Evolutionary conservation across 176 grass and related monocot genomes (phyloP).

Genomic region (Pharus latifolius): DNA sequence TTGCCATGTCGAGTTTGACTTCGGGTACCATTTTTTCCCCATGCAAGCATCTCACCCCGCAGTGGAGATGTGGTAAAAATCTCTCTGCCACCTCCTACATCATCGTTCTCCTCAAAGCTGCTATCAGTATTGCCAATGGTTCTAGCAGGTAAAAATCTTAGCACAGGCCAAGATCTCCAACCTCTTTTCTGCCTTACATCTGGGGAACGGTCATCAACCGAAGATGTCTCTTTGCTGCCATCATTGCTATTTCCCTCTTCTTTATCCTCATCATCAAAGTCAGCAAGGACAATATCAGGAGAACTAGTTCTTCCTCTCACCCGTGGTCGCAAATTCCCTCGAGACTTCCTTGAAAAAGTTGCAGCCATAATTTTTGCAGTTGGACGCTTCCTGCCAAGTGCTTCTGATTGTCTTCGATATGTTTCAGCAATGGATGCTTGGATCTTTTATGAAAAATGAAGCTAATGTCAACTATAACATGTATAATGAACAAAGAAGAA

Average conservation of each 20-base stretch:
- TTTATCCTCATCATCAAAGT: conserved; percentile 59
- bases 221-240: conserved; percentile 66
- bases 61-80: conserved; percentile 47
- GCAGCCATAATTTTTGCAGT: conserved; percentile 24
- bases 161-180: conserved; percentile 41
- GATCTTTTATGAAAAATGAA: conserved; percentile 51
- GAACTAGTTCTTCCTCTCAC: conserved; percentile 44
- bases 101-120: conserved; percentile 45
- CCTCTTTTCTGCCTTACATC: conserved; percentile 60
- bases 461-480: conserved; percentile 14
- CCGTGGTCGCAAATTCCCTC: conserved; percentile 29
- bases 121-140: conserved; percentile 16
- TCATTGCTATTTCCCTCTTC: conserved; percentile 56
- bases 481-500: neutral
- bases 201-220: conserved; percentile 60
- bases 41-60: conserved; percentile 74
- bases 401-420: conserved; percentile 67
- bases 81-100: conserved; percentile 47
- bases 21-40: conserved; percentile 79
- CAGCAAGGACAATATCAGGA: conserved; percentile 35
- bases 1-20: conserved; percentile 64
- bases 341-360: conserved; percentile 33
- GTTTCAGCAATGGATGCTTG: conserved; percentile 82
- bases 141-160: conserved; percentile 51
- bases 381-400: conserved; percentile 53